Conservation (phyloP, 495 filamentous ascomycete species). For the Aspergillus homomorphus region DNA sequence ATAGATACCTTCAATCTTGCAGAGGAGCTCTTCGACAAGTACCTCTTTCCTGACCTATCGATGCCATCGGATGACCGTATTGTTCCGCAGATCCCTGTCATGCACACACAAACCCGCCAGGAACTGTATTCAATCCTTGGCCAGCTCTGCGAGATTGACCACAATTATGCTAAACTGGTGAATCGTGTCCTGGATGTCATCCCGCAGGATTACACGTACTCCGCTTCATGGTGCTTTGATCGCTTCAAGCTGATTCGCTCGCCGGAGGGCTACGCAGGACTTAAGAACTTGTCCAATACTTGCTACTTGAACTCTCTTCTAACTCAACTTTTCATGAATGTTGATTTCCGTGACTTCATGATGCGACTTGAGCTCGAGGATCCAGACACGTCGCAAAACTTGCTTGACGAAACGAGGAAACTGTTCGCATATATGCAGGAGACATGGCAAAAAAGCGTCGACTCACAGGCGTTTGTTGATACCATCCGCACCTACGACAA, state of each 20-base stretch:
- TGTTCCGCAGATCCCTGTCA: conserved; percentile 43
- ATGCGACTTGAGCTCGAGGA: conserved; percentile 60
- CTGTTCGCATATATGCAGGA: conserved; percentile 87
- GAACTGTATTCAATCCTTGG: conserved; percentile 63
- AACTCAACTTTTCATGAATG: conserved; percentile 96
- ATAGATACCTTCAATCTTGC: conserved; percentile 52
- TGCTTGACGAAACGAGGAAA: conserved; percentile 73
- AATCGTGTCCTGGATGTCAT: conserved; percentile 51
- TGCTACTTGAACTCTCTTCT: conserved; percentile 97
- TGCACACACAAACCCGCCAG: conserved; percentile 55
- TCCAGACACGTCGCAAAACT: conserved; percentile 52
- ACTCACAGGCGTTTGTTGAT: conserved; percentile 68
- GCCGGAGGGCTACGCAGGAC: conserved; percentile 72
- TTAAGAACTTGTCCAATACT: conserved; percentile 90
- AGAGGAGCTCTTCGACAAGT: conserved; percentile 59
- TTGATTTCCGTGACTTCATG: conserved; percentile 82
- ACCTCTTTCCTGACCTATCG: conserved; percentile 66
- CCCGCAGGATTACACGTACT: conserved; percentile 53
- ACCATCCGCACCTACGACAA: conserved; percentile 82
- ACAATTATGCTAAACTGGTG: conserved; percentile 50
- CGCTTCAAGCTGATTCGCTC: conserved; percentile 67
- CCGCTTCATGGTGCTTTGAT: conserved; percentile 59
- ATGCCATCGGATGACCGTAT: conserved; percentile 20
- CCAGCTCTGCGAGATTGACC: conserved; percentile 54
- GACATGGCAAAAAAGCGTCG: conserved; percentile 65